Base-by-base conservation (phyloP, 2,329 filamentous ascomycete species). In the Bipolaris gigantea region DNA sequence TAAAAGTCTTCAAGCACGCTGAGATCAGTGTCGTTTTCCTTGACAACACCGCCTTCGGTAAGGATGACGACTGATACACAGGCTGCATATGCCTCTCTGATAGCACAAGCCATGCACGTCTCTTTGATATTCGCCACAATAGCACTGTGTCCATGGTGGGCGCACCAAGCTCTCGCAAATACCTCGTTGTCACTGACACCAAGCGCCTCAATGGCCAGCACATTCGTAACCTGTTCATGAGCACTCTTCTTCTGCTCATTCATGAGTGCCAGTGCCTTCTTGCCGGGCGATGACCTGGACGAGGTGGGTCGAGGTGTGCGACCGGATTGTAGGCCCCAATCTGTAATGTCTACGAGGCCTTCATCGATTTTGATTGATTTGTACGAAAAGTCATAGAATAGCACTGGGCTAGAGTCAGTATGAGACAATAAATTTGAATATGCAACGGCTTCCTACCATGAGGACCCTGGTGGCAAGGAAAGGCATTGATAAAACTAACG, bases 141-240 rank as follows among this genome's bases (percentile, higher is more conserved):
- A 1, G 89, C 88, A 66, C 82, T 86, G 63, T 90, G 74, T 2
- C 89, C 89, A 83, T 87, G 89, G 64, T 90, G 86, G 50, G 87
- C 83, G 70, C 88, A 91, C 89, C 89, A 92, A 6, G 89, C 88
- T 57, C 89, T 78, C 1, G 86, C 88, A 63, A 92, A 81, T 4
- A 90, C 88, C 72, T 91, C 89, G 61, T 91, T 90, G 71, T 91
- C 89, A 44, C 79, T 79, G 19, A 88, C 87, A 0, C 89, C 89
- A 69, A 89, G 86, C 0, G 88, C 86, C 74, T 91, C 87, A 13
- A 91, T 80, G 4, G 88, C 85, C 8, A 92, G 77, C 3, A 92
- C 87, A 62, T 83, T 83, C 61, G 88, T 87, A 23, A 84, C 64
- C 32, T 73, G 69, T 51, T 70, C 62, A 43, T 72, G 67, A 2